Conservation (phyloP, 495 filamentous ascomycete species). For the Aspergillus nidulans region DNA sequence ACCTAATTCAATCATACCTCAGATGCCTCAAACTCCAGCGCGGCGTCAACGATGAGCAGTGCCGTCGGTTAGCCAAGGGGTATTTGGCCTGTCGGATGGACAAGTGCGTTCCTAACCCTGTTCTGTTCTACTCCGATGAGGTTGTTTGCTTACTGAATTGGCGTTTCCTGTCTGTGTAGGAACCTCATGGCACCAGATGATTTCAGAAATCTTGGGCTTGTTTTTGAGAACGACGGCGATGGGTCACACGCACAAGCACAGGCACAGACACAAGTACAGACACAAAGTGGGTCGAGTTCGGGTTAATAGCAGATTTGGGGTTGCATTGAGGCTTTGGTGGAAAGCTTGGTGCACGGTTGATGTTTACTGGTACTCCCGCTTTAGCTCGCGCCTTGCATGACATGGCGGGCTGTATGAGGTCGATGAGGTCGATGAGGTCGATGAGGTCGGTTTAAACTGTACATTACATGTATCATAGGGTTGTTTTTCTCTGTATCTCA, state of each 20-base stretch:
- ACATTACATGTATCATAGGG: neutral
- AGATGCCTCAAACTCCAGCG: slow-evolving; percentile 74
- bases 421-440: neutral
- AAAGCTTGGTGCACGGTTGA: too few relatives aligned
- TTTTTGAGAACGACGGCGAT: slow-evolving; percentile 44
- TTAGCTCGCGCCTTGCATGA: neutral
- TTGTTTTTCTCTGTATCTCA: neutral
- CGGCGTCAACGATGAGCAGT: slow-evolving; percentile 82
- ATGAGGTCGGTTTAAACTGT: neutral
- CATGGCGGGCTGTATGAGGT: neutral
- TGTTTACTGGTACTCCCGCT: neutral
- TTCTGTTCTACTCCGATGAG: neutral
- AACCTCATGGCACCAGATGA: slow-evolving; percentile 95
- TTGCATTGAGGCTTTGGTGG: neutral
- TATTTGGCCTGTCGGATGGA: slow-evolving; percentile 96
- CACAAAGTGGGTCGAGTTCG: neutral
- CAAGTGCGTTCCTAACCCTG: slow-evolving; percentile 54
- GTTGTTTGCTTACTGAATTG: neutral
- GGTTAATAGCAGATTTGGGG: neutral
- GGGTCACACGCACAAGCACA: slow-evolving; percentile 5
- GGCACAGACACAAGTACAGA: neutral
- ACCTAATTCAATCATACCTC: slow-evolving; percentile 77
- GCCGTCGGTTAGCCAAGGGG: slow-evolving; percentile 76
- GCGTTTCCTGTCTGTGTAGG: slow-evolving; percentile 36
- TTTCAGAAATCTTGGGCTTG: slow-evolving; percentile 86